Base-by-base conservation (phyloP, 177 flowering plant species). In the Telopea speciosissima region DNA sequence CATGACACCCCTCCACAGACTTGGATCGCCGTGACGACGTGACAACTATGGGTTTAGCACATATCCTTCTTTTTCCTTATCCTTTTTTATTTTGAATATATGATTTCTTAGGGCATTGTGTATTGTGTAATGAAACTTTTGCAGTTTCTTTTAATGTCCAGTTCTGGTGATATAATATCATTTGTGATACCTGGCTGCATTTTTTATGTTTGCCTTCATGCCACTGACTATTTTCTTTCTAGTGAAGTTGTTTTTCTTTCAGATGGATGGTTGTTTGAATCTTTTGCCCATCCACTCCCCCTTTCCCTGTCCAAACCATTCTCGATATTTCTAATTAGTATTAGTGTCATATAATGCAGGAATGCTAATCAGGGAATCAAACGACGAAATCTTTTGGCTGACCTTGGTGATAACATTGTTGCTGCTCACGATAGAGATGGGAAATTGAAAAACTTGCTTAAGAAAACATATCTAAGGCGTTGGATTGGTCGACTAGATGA, bases 381-480 rank as follows among this genome's bases (percentile, higher is more conserved):
- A 49, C 85, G 74, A 68, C 83, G 83, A 67, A 83, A 77, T 31
- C 31, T 23, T 64, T 69, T 66, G 61, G 80, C 65, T 70, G 75
- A 74, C 52, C 52, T 9, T 66, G 79, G 75, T 56, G 90, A 81
- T 21, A 86, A 56, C 71, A 77, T 76, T 68, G 26, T 62, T 62
- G 60, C 68, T 62, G 58, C 77, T 66, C 77, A 62, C 65, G 99
- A 86, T 69, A 79, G 76, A 71, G 94, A 84, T 59, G 96, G 96
- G 70, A 90, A 72, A 70, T 74, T 96, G 54, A 90, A 77, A 81
- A 86, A 76, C 79, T 67, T 96, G 78, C 76, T 93, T 62, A 93
- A 87, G 83, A 91, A 75, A 80, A 80, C 93, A 63, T 81, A 87
- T 80, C 74, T 96, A 70, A 84, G 74, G 61, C 89, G 79, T 8